Base-by-base conservation (phyloP, 2,329 filamentous ascomycete genomes). In the Claviceps humidiphila region DNA sequence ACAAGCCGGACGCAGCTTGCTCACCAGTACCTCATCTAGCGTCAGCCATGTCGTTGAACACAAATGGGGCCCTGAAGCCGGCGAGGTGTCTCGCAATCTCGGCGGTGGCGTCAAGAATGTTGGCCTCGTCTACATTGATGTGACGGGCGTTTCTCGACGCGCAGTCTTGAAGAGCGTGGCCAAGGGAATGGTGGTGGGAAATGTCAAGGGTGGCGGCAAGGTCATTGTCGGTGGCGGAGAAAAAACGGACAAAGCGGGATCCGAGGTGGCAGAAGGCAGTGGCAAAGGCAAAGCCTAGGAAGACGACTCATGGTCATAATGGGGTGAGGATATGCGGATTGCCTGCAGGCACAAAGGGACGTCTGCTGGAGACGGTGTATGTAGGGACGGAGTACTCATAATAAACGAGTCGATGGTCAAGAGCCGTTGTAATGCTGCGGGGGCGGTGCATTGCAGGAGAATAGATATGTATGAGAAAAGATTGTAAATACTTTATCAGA, bases 101-200 rank as follows among this genome's bases (percentile, higher is more conserved):
- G 87, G 89, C 1, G 84, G 88, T 5, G 91, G 90, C 24, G 83
- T 96, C 61, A 95, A 93, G 75, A 98, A 97, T 58, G 93, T 97
- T 7, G 93, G 90, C 5, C 75, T 98, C 30, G 93, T 98, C 37
- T 98, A 98, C 65, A 95, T 98, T 55, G 93, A 98, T 61, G 91
- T 94, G 1, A 85, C 90, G 0, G 93, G 93, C 39, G 93, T 98
- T 1, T 95, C 87, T 52, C 78, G 93, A 43, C 81, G 84, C 55
- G 93, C 93, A 0, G 81, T 98, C 44, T 79, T 98, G 64, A 98
- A 96, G 74, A 88, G 85, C 43, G 93, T 97, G 1, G 93, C 90
- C 20, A 96, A 95, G 73, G 89, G 93, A 42, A 97, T 98, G 93
- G 84, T 94, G 0, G 82, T 94, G 5, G 88, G 88, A 39, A 82